Percentiles rank a stretch among this genome's conserved stretches.
Evolutionary conservation across 1,139 yeast genomes (phyloP).

Genomic region (Saccharomycopsis hybrid): DNA sequence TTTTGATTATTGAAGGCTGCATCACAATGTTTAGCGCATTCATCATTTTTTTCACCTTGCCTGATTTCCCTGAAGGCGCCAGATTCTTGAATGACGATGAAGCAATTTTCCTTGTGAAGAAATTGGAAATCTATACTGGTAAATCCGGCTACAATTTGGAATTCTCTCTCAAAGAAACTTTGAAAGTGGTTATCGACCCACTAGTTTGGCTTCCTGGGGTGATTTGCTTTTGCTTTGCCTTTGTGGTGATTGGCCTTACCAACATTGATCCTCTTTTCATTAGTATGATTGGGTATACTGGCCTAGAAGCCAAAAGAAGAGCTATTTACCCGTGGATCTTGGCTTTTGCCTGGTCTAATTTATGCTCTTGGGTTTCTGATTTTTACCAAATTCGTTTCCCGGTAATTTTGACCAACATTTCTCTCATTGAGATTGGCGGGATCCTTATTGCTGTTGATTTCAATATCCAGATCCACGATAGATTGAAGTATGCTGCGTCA

Average conservation of each 20-base stretch:
- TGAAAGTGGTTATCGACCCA: conserved; percentile 32
- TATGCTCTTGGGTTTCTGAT: conserved; percentile 41
- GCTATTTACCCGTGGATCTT: conserved; percentile 71
- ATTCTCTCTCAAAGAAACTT: conserved; percentile 28
- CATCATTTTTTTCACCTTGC: conserved; percentile 55
- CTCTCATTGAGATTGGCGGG: conserved; percentile 54
- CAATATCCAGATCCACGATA: conserved; percentile 31
- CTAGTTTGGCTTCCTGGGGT: conserved; percentile 52
- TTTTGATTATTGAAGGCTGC: conserved; percentile 67
- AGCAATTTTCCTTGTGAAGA: conserved; percentile 33
- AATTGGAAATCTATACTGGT: conserved; percentile 39
- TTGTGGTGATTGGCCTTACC: conserved; percentile 69
- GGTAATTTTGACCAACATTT: conserved; percentile 41
- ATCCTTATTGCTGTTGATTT: conserved; percentile 42
- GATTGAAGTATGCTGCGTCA: conserved; percentile 65
- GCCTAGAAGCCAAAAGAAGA: conserved; percentile 57
- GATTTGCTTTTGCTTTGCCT: conserved; percentile 55
- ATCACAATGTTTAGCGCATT: conserved; percentile 59
- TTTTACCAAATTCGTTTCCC: conserved; percentile 39
- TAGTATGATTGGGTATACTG: conserved; percentile 49
- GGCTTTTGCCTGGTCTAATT: conserved; percentile 52
- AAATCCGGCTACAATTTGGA: conserved; percentile 33
- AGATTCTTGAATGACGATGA: conserved; percentile 37
- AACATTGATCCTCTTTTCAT: conserved; percentile 64
- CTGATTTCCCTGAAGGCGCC: conserved; percentile 70